These are phyloP conservation scores for Umbelopsis isabellina DNA, from an alignment of 192 early-diverging fungal genomes.

Conservation along the genomic window DNA sequence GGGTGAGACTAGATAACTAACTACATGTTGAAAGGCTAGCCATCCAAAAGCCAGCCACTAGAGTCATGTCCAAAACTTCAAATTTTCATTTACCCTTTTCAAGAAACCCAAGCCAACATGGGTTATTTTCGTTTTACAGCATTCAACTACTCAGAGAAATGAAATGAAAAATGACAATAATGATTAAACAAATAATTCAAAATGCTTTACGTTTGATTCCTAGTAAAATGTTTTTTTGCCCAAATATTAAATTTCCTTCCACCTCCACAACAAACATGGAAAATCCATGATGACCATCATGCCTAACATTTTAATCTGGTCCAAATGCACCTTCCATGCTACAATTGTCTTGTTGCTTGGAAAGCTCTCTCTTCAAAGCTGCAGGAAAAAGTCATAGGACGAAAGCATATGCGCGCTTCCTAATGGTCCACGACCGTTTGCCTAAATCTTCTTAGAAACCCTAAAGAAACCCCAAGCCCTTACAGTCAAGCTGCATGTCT, in stretches of 20 bases:
- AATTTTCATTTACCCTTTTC: conserved; percentile 10
- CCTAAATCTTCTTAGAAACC: too few relatives aligned
- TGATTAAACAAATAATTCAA: conserved; percentile 12
- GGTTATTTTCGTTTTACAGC: neutral
- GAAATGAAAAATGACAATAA: conserved; percentile 17
- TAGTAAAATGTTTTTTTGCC: too few relatives aligned
- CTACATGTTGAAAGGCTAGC: neutral
- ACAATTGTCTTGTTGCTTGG: too few relatives aligned
- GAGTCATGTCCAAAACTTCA: neutral
- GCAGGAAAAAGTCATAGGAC: too few relatives aligned
- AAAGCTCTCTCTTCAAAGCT: too few relatives aligned
- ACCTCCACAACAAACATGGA: conserved; percentile 1
- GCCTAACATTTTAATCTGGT: conserved; percentile 4
- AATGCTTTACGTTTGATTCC: neutral
- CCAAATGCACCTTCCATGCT: conserved; percentile 1
- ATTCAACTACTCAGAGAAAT: neutral
- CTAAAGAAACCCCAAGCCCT: too few relatives aligned
- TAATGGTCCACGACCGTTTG: too few relatives aligned
- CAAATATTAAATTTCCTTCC: neutral
- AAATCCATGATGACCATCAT: conserved; percentile 5
- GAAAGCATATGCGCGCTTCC: too few relatives aligned
- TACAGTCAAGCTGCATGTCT: too few relatives aligned
- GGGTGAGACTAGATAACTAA: neutral
- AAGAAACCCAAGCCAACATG: neutral
- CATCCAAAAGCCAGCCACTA: conserved; percentile 5